Base-by-base conservation (phyloP, 306 rosid species). In the Casuarina glauca region DNA sequence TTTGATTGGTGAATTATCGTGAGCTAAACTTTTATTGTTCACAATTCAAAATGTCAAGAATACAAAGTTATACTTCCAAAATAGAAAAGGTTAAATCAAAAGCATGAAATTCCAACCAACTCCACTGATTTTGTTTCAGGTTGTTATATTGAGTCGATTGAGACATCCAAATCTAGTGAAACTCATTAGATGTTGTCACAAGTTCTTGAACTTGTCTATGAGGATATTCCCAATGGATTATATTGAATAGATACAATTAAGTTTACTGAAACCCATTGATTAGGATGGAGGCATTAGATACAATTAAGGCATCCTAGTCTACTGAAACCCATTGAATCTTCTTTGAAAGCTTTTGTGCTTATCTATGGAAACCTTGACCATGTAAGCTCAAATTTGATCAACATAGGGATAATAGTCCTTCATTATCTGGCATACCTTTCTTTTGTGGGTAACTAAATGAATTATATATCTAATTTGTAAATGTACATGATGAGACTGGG, bases 141-240 rank as follows among this genome's bases (percentile, higher is more conserved):
- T 83, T 62, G 81, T 80, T 76, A 82, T 88, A 38, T 79, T 83
- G 79, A 88, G 89, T 67, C 81, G 76, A 78, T 53, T 79, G 82
- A 81, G 89, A 58, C 91, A 88, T 74, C 78, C 83, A 48, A 88
- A 88, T 81, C 84, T 88, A 6, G 80, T 88, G 48, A 88, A 81
- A 6, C 87, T 88, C 16, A 79, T 81, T 81, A 89, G 91, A 39
- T 77, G 84, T 20, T 85, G 91, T 63, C 87, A 0, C 87, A 85
- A 83, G 76, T 75, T 5, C 85, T 82, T 79, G 61, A 74, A 35
- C 86, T 88, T 4, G 42, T 88, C 46, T 88, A 88, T 5, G 91
- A 88, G 79, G 83, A 85, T 80, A 84, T 85, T 9, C 80, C 86
- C 6, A 85, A 88, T n/a, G 89, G 91, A 60, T 87, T 85, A 79